These are phyloP conservation scores for Puccinia horiana DNA, from an alignment of 1,284 basidiomycete species.

Conservation along the genomic window DNA sequence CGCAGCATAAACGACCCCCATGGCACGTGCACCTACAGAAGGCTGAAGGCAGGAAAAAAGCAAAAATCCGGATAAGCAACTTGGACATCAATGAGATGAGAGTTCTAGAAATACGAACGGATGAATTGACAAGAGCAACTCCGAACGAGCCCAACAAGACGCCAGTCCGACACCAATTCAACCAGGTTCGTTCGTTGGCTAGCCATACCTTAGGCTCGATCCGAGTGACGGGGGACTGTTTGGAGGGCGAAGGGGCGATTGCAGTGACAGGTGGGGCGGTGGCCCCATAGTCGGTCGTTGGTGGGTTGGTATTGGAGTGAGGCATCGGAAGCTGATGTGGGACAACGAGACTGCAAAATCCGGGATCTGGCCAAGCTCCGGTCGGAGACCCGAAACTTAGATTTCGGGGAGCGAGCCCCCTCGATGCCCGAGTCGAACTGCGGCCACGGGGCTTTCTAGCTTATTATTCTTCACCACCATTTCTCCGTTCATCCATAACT, in stretches of 20 bases:
- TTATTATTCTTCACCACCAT: not conserved
- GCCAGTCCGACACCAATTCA: slow-evolving; percentile 46
- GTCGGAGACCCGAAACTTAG: no score
- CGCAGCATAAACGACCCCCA: slow-evolving; percentile 20
- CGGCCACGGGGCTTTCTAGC: not conserved
- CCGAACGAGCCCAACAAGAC: slow-evolving; percentile 43
- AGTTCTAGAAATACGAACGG: not conserved
- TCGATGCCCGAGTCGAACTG: no score
- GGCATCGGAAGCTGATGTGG: not conserved
- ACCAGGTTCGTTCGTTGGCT: slow-evolving; percentile 47
- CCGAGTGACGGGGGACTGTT: not conserved
- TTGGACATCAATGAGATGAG: not conserved
- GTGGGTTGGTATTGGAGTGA: slow-evolving; percentile 13
- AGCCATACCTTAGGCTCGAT: slow-evolving; percentile 48
- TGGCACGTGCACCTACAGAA: slow-evolving; percentile 31
- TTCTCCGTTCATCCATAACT: not conserved
- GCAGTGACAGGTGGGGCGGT: not conserved
- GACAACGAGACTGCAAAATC: not conserved
- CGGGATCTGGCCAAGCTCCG: not conserved
- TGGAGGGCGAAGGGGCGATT: not conserved
- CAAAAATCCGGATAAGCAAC: not conserved
- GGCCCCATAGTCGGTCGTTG: slow-evolving; percentile 15
- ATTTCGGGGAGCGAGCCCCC: no score
- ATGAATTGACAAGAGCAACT: slow-evolving; percentile 31
- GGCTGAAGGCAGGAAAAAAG: slow-evolving; percentile 4